These are phyloP conservation scores for Neoarthrinium moseri DNA, from an alignment of 2,329 filamentous ascomycete species.

Conservation along the genomic window DNA sequence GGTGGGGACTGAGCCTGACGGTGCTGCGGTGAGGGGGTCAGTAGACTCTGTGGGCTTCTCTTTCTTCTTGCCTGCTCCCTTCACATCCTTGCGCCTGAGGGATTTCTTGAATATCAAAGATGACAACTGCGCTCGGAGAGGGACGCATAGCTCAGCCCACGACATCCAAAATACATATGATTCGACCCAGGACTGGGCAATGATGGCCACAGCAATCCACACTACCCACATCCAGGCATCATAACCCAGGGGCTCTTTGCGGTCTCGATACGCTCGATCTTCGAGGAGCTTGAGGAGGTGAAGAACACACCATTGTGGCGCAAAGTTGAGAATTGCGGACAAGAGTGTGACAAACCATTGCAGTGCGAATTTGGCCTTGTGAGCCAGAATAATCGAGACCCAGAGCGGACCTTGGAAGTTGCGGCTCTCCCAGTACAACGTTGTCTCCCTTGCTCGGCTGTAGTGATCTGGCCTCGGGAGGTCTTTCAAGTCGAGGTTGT, in stretches of 20 bases:
- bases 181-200: conserved; percentile 61
- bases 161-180: conserved; percentile 67
- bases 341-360: conserved; percentile 59
- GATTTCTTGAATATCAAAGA: conserved; percentile 75
- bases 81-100: conserved; percentile 74
- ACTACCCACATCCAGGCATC: conserved; percentile 69
- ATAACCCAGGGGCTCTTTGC: conserved; percentile 42
- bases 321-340: conserved; percentile 60
- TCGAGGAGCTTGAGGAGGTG: conserved; percentile 67
- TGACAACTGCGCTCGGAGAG: conserved; percentile 68
- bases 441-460: conserved; percentile 50
- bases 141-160: conserved; percentile 61
- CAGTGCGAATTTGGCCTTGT: conserved; percentile 52
- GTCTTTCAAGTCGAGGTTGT: conserved; percentile 60
- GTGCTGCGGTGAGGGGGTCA: conserved; percentile 23
- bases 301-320: conserved; percentile 68
- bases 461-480: conserved; percentile 59
- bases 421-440: conserved; percentile 46
- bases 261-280: conserved; percentile 40
- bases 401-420: conserved; percentile 54
- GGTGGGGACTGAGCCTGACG: conserved; percentile 26
- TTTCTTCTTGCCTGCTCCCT: conserved; percentile 55
- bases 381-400: conserved; percentile 57
- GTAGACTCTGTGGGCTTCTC: conserved; percentile 30
- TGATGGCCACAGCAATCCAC: conserved; percentile 58